Evolutionary conservation across 1,139 yeast genomes (phyloP).

Genomic region (Zygotorulaspora mrakii): DNA sequence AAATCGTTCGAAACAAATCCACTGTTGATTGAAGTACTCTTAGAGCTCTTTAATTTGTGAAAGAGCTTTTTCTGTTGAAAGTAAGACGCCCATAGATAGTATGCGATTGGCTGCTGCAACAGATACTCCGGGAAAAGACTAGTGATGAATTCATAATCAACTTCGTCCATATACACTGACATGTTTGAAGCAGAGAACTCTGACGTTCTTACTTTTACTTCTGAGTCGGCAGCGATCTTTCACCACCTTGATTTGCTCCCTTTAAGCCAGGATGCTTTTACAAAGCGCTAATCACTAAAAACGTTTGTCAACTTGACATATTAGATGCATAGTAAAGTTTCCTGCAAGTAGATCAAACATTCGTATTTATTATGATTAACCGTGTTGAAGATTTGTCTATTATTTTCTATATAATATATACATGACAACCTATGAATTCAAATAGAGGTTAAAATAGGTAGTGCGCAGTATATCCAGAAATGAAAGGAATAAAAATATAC

Average conservation of each 20-base stretch:
- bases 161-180: conserved; percentile 27
- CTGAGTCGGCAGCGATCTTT: not conserved
- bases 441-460: conserved; percentile 4
- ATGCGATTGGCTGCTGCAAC: conserved; percentile 35
- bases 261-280: not conserved
- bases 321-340: too few relatives aligned
- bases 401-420: conserved; percentile 15
- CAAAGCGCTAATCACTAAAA: not conserved
- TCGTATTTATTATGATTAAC: conserved; percentile 6
- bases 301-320: too few relatives aligned
- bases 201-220: not conserved
- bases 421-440: conserved; percentile 8
- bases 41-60: conserved; percentile 21
- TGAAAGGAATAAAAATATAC: conserved; percentile 6
- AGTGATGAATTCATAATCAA: conserved; percentile 28
- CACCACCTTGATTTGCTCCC: not conserved
- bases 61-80: conserved; percentile 30
- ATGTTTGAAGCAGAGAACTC: not conserved
- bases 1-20: conserved; percentile 5
- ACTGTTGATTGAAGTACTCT: conserved; percentile 7
- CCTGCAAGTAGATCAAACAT: too few relatives aligned
- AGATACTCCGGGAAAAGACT: conserved; percentile 33
- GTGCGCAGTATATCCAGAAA: conserved; percentile 4
- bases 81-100: conserved; percentile 30
- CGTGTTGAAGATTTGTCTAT: conserved; percentile 23